phyloP scores from a whole-genome alignment of 495 filamentous ascomycete genomes.

The Neurospora sp. region DNA sequence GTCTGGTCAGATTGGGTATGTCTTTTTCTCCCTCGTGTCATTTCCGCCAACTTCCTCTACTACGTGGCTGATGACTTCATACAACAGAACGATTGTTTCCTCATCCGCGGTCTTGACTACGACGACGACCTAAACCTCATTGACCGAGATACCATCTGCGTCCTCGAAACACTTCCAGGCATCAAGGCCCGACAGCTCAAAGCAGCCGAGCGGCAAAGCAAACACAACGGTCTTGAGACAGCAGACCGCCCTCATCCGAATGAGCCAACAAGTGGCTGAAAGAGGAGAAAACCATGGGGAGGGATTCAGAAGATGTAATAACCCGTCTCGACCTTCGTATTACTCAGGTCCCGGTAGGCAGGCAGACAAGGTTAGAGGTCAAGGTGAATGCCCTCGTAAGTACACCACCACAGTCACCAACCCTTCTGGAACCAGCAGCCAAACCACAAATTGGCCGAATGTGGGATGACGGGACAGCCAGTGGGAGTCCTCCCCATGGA shows the following conservation, averaged over 20 bases:
- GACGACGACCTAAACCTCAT: not conserved
- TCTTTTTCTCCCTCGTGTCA: not conserved
- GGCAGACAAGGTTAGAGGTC: not conserved
- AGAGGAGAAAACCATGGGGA: not conserved
- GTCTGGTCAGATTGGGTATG: constrained; percentile 5
- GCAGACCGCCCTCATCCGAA: not conserved
- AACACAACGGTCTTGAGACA: not conserved
- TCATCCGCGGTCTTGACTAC: not conserved
- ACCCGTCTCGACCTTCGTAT: not conserved
- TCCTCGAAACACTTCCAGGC: constrained; percentile 2
- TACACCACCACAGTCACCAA: not conserved
- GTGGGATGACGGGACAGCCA: not conserved
- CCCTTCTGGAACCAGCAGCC: not conserved
- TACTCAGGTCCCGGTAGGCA: not conserved
- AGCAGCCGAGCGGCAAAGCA: not conserved
- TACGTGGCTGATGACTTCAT: not conserved
- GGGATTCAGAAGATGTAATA: not conserved
- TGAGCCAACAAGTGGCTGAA: not conserved
- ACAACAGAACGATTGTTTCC: constrained; percentile 1
- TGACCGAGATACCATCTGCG: not conserved
- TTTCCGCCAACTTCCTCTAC: not conserved
- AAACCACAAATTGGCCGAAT: not conserved
- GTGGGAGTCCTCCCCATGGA: not conserved
- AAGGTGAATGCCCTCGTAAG: not conserved
- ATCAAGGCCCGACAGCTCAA: not conserved